A percentile compares a stretch with the other conserved stretches of the same genome.
Evolutionary conservation across 2,329 filamentous ascomycete species (phyloP).

Genomic region (Amesomyces nigricolor): DNA sequence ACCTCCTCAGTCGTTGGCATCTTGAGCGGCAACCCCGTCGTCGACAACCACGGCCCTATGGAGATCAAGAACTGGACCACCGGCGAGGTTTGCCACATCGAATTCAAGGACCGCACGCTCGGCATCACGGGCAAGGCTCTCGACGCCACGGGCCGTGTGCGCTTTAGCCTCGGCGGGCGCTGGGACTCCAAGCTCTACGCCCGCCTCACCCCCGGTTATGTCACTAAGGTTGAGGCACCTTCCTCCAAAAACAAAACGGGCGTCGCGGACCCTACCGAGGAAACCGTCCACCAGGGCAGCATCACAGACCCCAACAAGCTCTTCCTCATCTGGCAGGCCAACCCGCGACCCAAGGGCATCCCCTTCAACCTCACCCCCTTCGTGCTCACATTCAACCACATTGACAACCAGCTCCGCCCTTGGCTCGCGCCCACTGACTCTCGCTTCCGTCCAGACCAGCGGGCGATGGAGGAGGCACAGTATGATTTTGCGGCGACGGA

Average conservation of each 20-base stretch:
- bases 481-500: slow-evolving; percentile 90
- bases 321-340: slow-evolving; percentile 88
- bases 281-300: slow-evolving; percentile 41
- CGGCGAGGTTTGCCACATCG: slow-evolving; percentile 79
- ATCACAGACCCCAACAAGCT: slow-evolving; percentile 65
- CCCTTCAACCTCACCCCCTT: slow-evolving; percentile 98
- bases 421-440: slow-evolving; percentile 90
- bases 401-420: slow-evolving; percentile 72
- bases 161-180: slow-evolving; percentile 84
- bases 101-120: slow-evolving; percentile 92
- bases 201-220: slow-evolving; percentile 83
- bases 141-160: slow-evolving; percentile 70
- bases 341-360: slow-evolving; percentile 72
- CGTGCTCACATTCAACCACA: slow-evolving; percentile 86
- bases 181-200: slow-evolving; percentile 99
- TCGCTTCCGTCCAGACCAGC: slow-evolving; percentile 84
- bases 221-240: slow-evolving; percentile 56
- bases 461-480: slow-evolving; percentile 97
- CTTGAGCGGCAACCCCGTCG: slow-evolving; percentile 89
- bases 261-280: slow-evolving; percentile 7
- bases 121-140: slow-evolving; percentile 82
- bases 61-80: slow-evolving; percentile 97
- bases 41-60: slow-evolving; percentile 98
- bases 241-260: no score
- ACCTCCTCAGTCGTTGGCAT: slow-evolving; percentile 97